These are phyloP conservation scores for Blastobotrys persicus DNA, from an alignment of 1,139 yeast genomes.

Conservation along the genomic window DNA sequence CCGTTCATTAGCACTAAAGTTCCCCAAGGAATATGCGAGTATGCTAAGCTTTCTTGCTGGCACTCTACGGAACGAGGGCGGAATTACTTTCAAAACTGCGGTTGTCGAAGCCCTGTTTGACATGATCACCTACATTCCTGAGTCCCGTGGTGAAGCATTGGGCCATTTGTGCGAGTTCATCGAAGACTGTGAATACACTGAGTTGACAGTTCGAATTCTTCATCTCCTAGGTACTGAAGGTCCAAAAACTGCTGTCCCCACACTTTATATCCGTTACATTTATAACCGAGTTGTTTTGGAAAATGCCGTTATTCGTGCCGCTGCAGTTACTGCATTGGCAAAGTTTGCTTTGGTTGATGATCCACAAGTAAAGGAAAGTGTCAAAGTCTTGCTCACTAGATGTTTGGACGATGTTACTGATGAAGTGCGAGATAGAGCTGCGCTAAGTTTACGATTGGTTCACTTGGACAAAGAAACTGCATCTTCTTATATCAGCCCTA, in stretches of 20 bases:
- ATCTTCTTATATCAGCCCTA: slow-evolving; percentile 58
- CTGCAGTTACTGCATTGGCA: slow-evolving; percentile 89
- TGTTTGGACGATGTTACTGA: slow-evolving; percentile 89
- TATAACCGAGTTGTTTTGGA: slow-evolving; percentile 95
- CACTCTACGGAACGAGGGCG: slow-evolving; percentile 87
- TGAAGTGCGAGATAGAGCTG: slow-evolving; percentile 98
- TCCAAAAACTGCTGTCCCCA: slow-evolving; percentile 81
- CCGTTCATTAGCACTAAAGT: slow-evolving; percentile 85
- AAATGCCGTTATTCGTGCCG: slow-evolving; percentile 90
- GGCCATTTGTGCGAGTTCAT: slow-evolving; percentile 93
- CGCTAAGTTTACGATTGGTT: slow-evolving; percentile 72
- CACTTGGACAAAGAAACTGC: slow-evolving; percentile 48
- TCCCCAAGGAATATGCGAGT: slow-evolving; percentile 84
- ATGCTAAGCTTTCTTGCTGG: slow-evolving; percentile 82
- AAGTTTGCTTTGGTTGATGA: slow-evolving; percentile 85
- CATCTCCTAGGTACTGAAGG: slow-evolving; percentile 94
- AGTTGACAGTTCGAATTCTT: slow-evolving; percentile 83
- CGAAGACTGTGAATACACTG: slow-evolving; percentile 97
- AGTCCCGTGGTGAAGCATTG: slow-evolving; percentile 79
- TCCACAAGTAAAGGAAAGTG: slow-evolving; percentile 61
- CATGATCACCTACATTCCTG: slow-evolving; percentile 82
- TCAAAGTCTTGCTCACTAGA: slow-evolving; percentile 72
- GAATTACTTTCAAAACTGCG: slow-evolving; percentile 73
- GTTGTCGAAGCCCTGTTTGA: slow-evolving; percentile 92
- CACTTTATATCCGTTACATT: slow-evolving; percentile 90